These are phyloP conservation scores for Eremomyces bilateralis DNA, from an alignment of 495 filamentous ascomycete species.

Conservation along the genomic window DNA sequence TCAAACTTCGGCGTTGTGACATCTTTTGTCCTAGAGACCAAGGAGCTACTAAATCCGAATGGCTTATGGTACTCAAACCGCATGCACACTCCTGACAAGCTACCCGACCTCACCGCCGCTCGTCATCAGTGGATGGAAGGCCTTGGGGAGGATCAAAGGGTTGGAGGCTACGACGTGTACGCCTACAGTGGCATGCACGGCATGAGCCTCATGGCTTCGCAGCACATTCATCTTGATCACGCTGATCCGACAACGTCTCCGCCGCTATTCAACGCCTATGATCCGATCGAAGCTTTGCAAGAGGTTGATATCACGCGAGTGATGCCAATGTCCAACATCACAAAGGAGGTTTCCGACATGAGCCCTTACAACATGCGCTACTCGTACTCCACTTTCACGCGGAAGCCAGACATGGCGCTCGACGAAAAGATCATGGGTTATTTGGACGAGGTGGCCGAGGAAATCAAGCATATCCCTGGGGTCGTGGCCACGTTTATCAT, in stretches of 20 bases:
- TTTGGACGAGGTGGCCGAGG: background rate
- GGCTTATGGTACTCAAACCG: background rate
- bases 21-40: conserved; percentile 8
- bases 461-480: background rate
- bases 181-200: too few relatives aligned
- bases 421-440: background rate
- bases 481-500: background rate
- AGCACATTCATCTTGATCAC: too few relatives aligned
- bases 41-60: background rate
- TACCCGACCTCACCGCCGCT: background rate
- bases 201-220: too few relatives aligned
- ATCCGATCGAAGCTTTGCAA: background rate
- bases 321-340: background rate
- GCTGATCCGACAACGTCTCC: too few relatives aligned
- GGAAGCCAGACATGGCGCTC: background rate
- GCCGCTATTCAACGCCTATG: conserved; percentile 2
- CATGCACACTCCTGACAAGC: background rate
- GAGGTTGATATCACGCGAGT: background rate
- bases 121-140: background rate
- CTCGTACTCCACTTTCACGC: background rate
- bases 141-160: background rate
- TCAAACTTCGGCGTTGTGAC: conserved; percentile 27
- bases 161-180: too few relatives aligned
- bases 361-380: background rate
- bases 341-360: background rate